phyloP scores from a whole-genome alignment of 108 stramenopile genomes.

The Nitzschia inconspicua region DNA sequence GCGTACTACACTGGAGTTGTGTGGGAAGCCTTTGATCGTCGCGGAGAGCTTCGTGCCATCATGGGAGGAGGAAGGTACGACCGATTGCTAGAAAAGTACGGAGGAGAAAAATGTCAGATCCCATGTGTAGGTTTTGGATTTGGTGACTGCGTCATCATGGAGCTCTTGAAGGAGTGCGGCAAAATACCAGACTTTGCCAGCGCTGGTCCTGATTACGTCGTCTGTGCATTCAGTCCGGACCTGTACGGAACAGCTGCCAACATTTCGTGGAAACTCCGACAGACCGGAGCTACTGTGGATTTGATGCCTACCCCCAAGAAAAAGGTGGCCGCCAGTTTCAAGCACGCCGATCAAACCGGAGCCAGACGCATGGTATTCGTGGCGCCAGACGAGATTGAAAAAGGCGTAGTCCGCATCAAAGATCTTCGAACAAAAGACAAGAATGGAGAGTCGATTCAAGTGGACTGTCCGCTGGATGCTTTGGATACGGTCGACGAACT shows the following conservation, averaged over 20 bases:
- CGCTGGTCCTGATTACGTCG: constrained; percentile 70
- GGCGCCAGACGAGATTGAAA: constrained; percentile 82
- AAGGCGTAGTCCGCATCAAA: constrained; percentile 82
- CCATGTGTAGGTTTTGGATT: constrained; percentile 97
- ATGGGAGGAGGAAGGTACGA: constrained; percentile 97
- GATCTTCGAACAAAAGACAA: constrained; percentile 64
- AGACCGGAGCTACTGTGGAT: constrained; percentile 78
- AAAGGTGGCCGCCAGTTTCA: constrained; percentile 91
- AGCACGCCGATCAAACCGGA: constrained; percentile 90
- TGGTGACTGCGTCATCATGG: constrained; percentile 97
- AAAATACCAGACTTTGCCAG: constrained; percentile 75
- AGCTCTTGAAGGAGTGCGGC: constrained; percentile 80
- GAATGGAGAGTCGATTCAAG: constrained; percentile 43
- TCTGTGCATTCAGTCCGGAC: constrained; percentile 75
- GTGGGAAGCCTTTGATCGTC: constrained; percentile 96
- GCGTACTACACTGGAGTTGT: constrained; percentile 98
- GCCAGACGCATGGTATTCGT: constrained; percentile 87
- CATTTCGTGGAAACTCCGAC: constrained; percentile 64
- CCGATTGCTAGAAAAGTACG: constrained; percentile 89
- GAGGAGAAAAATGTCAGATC: constrained; percentile 82
- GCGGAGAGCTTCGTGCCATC: constrained; percentile 92
- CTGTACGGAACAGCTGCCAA: constrained; percentile 66
- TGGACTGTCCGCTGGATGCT: constrained; percentile 42
- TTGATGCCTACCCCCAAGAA: constrained; percentile 90
- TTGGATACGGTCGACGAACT: constrained; percentile 38